phyloP scores from a whole-genome alignment of 2,329 filamentous ascomycete genomes.

The Chrysosporium keratinophilum region DNA sequence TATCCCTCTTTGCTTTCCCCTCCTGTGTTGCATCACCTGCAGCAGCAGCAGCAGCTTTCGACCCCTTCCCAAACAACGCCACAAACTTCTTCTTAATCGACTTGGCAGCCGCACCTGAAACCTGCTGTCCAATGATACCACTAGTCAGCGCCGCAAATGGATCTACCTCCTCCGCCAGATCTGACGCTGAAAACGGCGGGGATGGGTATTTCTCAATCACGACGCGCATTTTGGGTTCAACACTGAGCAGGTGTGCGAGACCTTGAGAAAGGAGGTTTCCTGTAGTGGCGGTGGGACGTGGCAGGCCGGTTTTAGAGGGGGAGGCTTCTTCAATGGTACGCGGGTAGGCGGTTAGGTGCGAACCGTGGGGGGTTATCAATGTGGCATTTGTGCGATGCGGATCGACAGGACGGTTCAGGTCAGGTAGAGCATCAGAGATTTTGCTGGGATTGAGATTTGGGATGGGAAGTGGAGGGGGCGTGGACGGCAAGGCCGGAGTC shows the following conservation, averaged over 20 bases:
- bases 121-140: conserved; percentile 92
- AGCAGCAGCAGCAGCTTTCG: not conserved
- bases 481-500: not conserved
- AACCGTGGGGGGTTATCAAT: conserved; percentile 40
- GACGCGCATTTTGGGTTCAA: conserved; percentile 61
- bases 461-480: conserved; percentile 23
- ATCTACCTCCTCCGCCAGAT: conserved; percentile 74
- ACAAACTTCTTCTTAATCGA: conserved; percentile 83
- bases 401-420: conserved; percentile 37
- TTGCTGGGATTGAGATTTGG: conserved; percentile 24
- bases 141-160: conserved; percentile 75
- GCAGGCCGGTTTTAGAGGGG: conserved; percentile 31
- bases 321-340: conserved; percentile 28
- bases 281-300: conserved; percentile 48
- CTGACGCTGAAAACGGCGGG: conserved; percentile 66
- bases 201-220: conserved; percentile 68
- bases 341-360: conserved; percentile 41
- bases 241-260: conserved; percentile 58
- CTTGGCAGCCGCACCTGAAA: conserved; percentile 81
- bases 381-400: conserved; percentile 40
- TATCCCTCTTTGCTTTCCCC: not conserved
- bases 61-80: conserved; percentile 49
- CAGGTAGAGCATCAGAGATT: conserved; percentile 25
- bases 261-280: conserved; percentile 65
- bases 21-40: not conserved